Conservation (phyloP, 441 rosid species). For the Populus hybrid region DNA sequence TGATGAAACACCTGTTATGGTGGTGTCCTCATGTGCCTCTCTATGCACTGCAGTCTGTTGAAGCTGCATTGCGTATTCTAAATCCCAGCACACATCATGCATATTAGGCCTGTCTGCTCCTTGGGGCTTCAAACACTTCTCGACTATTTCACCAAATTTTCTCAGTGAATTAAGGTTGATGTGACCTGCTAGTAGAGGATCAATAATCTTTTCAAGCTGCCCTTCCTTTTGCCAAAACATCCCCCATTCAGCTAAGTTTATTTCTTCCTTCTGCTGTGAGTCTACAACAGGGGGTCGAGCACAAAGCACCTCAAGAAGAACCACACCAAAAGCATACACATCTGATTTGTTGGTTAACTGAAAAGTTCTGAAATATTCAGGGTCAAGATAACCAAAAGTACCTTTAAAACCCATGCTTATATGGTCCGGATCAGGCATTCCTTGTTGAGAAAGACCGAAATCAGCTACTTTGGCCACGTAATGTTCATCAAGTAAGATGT, state of each 20-base stretch:
- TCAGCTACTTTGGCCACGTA: slow-evolving; percentile 47
- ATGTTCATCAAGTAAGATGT: slow-evolving; percentile 42
- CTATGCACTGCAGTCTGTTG: too few relatives aligned
- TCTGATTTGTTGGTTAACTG: slow-evolving; percentile 23
- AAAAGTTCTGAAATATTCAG: slow-evolving; percentile 16
- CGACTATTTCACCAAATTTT: slow-evolving; percentile 39
- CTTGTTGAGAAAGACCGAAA: slow-evolving; percentile 20
- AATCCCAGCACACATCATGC: too few relatives aligned
- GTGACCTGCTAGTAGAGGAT: slow-evolving; percentile 30
- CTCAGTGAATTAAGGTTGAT: slow-evolving; percentile 36
- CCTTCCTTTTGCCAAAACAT: slow-evolving; percentile 33
- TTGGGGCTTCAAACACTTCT: slow-evolving; percentile 28
- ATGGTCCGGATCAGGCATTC: slow-evolving; percentile 4
- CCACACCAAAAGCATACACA: not conserved
- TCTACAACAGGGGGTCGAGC: slow-evolving; percentile 39
- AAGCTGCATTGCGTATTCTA: too few relatives aligned
- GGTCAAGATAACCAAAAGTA: slow-evolving; percentile 21
- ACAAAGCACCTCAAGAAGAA: slow-evolving; percentile 26
- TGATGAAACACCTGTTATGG: too few relatives aligned
- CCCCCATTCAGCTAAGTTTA: slow-evolving; percentile 57
- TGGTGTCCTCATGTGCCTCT: too few relatives aligned
- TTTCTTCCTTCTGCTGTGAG: slow-evolving; percentile 18
- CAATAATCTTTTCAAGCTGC: slow-evolving; percentile 33
- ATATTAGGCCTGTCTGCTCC: too few relatives aligned
- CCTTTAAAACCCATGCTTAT: slow-evolving; percentile 11